phyloP scores from a whole-genome alignment of 495 filamentous ascomycete genomes.

The Mytilinidion resinicola region DNA sequence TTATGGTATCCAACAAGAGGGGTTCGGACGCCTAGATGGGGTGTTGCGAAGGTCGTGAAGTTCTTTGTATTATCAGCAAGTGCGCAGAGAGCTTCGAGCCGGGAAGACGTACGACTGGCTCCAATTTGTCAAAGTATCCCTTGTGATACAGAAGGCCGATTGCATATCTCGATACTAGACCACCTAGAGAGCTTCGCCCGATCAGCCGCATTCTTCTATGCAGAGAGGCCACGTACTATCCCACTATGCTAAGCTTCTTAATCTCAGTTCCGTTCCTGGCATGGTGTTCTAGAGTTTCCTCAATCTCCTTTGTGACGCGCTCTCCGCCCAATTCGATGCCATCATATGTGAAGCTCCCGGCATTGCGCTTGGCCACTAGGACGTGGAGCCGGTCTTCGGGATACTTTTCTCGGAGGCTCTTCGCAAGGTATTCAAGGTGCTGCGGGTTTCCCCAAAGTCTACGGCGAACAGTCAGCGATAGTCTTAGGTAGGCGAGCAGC shows the following conservation, averaged over 20 bases:
- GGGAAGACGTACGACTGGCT: conserved; percentile 60
- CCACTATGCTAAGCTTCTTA: conserved; percentile 74
- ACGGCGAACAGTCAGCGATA: conserved; percentile 1
- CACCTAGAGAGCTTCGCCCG: conserved; percentile 57
- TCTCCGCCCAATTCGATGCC: conserved; percentile 89
- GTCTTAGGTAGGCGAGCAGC: neutral
- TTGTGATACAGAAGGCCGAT: conserved; percentile 76
- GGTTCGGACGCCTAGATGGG: conserved; percentile 79
- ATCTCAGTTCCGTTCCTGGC: conserved; percentile 60
- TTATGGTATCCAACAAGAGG: conserved; percentile 62
- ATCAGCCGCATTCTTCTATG: too few relatives aligned
- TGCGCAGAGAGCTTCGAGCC: neutral
- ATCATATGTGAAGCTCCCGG: conserved; percentile 84
- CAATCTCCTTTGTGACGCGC: conserved; percentile 80
- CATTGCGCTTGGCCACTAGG: conserved; percentile 70
- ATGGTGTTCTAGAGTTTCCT: conserved; percentile 67
- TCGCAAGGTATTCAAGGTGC: conserved; percentile 68
- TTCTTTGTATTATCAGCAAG: conserved; percentile 46
- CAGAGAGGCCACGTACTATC: conserved; percentile 45
- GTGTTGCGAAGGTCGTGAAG: conserved; percentile 87
- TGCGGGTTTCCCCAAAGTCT: conserved; percentile 86
- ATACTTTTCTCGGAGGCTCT: conserved; percentile 58
- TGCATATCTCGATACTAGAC: conserved; percentile 80
- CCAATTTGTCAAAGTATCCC: conserved; percentile 67
- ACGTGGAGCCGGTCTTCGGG: conserved; percentile 62